Base-by-base conservation (phyloP, 2,329 filamentous ascomycete genomes). In the Fonsecaea pedrosoi region DNA sequence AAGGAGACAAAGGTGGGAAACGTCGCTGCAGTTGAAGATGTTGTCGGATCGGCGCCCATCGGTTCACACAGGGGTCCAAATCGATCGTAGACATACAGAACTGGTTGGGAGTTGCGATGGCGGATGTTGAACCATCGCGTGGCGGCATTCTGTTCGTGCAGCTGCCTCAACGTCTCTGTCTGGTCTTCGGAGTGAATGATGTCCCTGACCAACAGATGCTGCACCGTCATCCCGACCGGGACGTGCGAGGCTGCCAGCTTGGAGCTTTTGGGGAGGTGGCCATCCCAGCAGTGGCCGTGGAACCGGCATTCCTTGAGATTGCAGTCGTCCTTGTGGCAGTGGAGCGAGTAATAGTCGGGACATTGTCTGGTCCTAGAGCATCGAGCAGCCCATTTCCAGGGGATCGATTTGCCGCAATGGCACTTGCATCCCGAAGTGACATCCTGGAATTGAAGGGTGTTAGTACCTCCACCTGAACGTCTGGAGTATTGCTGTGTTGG, bases 71-170 rank as follows among this genome's bases (percentile, higher is more conserved):
- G 35, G 3, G 59, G 59, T 12, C 48, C 48, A 9, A 62, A 62
- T 32, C 59, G 35, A 18, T 62, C 59, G 48, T 62, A 62, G 45
- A 62, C 48, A 35, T 54, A 42, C 48, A 62, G 59, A 8, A 54
- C 18, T 4, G 59, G 59, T 34, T 62, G 59, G 32, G 59, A 62
- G 10, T 54, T 62, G 18, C 45, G 59, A 30, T 62, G 45, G 32
- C 59, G 59, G 32, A 62, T 62, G 32, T 62, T 62, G 48, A 62
- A 62, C 59, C 59, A 62, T 15, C 59, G 59, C 10, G 59, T 54
- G 13, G 34, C 40, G 12, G 59, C 59, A 45, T 62, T 54, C 21
- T 62, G 45, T 30, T 62, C 48, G 18, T 62, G 59, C 6, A 62
- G 59, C 18, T 54, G 34, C n/a, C 35, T 42, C 45, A 62, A 48